These are phyloP conservation scores for Diplodia mutila DNA, from an alignment of 2,329 filamentous ascomycete genomes.

Conservation along the genomic window DNA sequence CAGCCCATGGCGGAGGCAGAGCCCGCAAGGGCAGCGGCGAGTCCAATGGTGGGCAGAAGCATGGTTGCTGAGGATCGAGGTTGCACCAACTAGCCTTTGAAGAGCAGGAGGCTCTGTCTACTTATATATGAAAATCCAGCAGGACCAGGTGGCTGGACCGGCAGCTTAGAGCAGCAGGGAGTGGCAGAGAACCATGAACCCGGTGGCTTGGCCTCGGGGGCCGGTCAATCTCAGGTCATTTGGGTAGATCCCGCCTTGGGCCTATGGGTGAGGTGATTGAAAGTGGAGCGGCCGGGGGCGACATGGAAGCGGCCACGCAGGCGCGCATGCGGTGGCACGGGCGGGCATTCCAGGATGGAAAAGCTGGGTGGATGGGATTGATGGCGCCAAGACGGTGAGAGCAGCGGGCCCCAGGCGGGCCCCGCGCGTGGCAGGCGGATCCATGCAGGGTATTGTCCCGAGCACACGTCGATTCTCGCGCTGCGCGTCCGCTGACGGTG, in stretches of 20 bases:
- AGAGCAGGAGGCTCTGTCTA: neutral
- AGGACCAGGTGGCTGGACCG: constrained; percentile 12
- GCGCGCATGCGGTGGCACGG: constrained; percentile 24
- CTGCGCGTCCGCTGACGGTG: constrained; percentile 18
- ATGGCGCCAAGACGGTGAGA: constrained; percentile 14
- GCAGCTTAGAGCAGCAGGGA: constrained; percentile 2
- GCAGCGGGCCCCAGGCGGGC: constrained; percentile 15
- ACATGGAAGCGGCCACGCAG: constrained; percentile 25
- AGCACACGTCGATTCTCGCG: constrained; percentile 8
- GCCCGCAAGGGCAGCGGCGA: constrained; percentile 24
- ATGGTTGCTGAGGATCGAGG: constrained; percentile 7
- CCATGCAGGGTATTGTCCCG: constrained; percentile 25
- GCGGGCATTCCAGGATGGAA: constrained; percentile 14
- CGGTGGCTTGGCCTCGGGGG: constrained; percentile 24
- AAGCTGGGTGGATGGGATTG: constrained; percentile 17
- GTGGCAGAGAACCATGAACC: constrained; percentile 6
- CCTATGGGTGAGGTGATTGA: constrained; percentile 26
- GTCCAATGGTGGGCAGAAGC: constrained; percentile 22
- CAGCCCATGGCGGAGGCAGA: constrained; percentile 30
- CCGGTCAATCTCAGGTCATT: constrained; percentile 26
- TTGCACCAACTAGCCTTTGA: constrained; percentile 5
- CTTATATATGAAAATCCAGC: constrained; percentile 21
- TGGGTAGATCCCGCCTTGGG: constrained; percentile 17
- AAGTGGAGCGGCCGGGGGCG: constrained; percentile 26
- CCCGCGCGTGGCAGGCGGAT: constrained; percentile 14